phyloP scores from a whole-genome alignment of 2,329 filamentous ascomycete species.

The Trichoderma sp. region DNA sequence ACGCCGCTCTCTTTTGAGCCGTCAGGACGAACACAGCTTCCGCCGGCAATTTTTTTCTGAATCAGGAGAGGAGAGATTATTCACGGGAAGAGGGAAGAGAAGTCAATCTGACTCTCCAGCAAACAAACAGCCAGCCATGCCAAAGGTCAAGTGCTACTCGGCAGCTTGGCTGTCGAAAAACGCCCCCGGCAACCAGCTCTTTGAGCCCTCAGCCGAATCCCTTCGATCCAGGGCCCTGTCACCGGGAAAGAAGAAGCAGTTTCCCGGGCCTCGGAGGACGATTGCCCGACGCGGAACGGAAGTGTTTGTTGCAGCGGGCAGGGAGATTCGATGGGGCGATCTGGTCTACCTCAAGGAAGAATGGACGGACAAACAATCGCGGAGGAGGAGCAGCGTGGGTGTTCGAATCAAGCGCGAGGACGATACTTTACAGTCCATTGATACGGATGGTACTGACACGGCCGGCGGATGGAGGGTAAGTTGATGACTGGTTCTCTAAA shows the following conservation, averaged over 20 bases:
- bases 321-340: constrained; percentile 89
- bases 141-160: constrained; percentile 79
- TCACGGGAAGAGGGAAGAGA: background rate
- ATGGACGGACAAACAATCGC: constrained; percentile 34
- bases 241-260: constrained; percentile 43
- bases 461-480: constrained; percentile 36
- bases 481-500: background rate
- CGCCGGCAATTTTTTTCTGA: background rate
- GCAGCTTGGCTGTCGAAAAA: constrained; percentile 82
- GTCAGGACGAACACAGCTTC: background rate
- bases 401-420: constrained; percentile 49
- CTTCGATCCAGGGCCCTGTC: constrained; percentile 38
- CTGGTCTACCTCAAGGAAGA: constrained; percentile 72
- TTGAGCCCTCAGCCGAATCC: constrained; percentile 50
- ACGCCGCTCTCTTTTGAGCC: constrained; percentile 8
- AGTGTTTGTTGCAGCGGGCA: constrained; percentile 82
- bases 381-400: constrained; percentile 32
- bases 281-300: constrained; percentile 83
- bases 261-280: constrained; percentile 56
- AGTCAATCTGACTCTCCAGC: background rate
- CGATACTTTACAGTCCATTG: constrained; percentile 36
- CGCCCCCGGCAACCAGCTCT: constrained; percentile 74
- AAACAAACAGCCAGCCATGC: constrained; percentile 55
- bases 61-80: background rate
- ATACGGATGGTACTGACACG: constrained; percentile 28